Conservation (phyloP, 73 alveolate genomes). For the Effrenium voratum region DNA sequence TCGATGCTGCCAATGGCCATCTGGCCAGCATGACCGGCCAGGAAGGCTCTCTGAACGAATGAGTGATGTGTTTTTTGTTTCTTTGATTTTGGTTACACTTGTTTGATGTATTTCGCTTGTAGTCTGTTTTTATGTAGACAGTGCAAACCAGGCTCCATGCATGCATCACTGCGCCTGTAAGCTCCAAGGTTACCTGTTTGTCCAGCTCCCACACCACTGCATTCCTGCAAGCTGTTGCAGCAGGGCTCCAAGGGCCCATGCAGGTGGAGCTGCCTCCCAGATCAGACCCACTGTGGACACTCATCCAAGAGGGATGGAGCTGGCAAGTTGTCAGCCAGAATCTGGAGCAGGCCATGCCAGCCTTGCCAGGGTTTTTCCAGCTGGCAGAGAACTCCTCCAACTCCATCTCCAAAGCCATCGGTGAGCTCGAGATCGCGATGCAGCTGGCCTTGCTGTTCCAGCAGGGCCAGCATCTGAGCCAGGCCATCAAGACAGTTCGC, state of each 20-base stretch:
- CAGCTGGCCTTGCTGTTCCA: background rate
- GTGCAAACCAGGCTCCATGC: too few species aligned
- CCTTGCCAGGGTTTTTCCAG: background rate
- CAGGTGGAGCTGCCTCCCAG: background rate
- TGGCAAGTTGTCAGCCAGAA: background rate
- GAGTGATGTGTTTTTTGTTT: too few species aligned
- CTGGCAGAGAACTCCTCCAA: background rate
- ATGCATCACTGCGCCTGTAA: too few species aligned
- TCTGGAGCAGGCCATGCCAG: background rate
- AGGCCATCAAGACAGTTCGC: background rate
- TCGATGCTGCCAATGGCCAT: background rate
- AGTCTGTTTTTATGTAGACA: too few species aligned
- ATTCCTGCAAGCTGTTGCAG: background rate
- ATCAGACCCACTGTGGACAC: background rate
- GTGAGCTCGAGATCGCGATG: background rate
- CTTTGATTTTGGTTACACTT: too few species aligned
- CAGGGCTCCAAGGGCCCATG: background rate
- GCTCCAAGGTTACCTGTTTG: too few species aligned
- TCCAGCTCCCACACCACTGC: background rate
- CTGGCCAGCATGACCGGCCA: constrained; percentile 15
- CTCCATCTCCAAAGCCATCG: background rate
- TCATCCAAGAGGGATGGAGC: background rate
- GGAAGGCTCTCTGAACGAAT: background rate
- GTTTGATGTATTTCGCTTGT: too few species aligned
- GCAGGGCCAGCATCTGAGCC: background rate